A percentile compares a stretch with the other conserved stretches of the same genome.
Evolutionary conservation across 192 early-diverging fungal genomes (phyloP).

Genomic region (Coemansia sp.): DNA sequence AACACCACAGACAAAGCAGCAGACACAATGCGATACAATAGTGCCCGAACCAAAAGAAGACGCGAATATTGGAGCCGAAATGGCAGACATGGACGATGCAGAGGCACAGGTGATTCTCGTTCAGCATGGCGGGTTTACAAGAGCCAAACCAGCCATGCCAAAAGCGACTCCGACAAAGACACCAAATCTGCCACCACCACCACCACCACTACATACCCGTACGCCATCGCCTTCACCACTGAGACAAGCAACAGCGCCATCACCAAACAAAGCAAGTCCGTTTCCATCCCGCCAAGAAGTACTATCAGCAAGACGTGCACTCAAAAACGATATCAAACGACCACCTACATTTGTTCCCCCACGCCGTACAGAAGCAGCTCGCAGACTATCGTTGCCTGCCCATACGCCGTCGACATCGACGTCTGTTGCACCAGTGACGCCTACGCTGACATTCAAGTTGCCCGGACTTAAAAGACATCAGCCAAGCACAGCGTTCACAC

Average conservation of each 20-base stretch:
- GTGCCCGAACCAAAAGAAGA: too few species aligned
- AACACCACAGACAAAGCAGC: too few species aligned
- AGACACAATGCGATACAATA: too few species aligned
- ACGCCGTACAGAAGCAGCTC: background rate
- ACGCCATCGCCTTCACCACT: background rate
- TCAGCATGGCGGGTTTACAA: slow-evolving; percentile 29
- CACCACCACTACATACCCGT: background rate
- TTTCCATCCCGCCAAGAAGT: slow-evolving; percentile 43
- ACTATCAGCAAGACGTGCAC: slow-evolving; percentile 31
- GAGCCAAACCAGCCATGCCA: background rate
- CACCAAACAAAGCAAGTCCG: slow-evolving; percentile 6
- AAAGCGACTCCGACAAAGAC: background rate
- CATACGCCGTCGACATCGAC: background rate
- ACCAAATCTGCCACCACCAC: background rate
- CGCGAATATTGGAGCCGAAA: too few species aligned
- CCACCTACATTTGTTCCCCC: background rate
- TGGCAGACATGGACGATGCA: slow-evolving; percentile 25
- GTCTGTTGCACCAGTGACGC: background rate
- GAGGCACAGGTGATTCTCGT: slow-evolving; percentile 23
- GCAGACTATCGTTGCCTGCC: background rate
- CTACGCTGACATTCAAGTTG: slow-evolving; percentile 25
- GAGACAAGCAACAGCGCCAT: background rate
- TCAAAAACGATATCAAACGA: slow-evolving; percentile 16
- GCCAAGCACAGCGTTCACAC: slow-evolving; percentile 17
- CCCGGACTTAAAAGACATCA: slow-evolving; percentile 23